Base-by-base conservation (phyloP, 2,329 filamentous ascomycete species). In the Dothideomycetes sp. region DNA sequence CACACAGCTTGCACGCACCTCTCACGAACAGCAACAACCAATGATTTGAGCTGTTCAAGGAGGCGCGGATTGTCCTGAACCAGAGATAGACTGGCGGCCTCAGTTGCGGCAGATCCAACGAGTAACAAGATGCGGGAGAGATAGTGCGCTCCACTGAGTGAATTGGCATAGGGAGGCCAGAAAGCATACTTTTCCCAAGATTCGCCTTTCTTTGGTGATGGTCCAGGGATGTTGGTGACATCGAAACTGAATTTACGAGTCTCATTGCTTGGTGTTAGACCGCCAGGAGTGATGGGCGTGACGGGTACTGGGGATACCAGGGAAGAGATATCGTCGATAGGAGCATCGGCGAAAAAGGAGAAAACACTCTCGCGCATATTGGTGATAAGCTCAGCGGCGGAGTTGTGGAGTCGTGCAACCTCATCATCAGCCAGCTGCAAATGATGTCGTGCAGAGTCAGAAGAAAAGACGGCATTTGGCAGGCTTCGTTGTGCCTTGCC, bases 131-230 rank as follows among this genome's bases (percentile, higher is more conserved):
- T 81, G 56, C 83, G 86, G 37, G 83, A 79, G 4, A 98, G 71
- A 54, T 94, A 95, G 57, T 94, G 77, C 2, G 89, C 84, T n/a
- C 84, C 89, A 43, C 87, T 93, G 17, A 96, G 66, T 0, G 88
- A 88, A 55, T 95, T 96, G 2, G 87, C 84, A 63, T 84, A 81
- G 0, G 89, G 91, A 3, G 89, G 88, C 88, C 89, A 96, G 60
- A 96, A 98, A 0, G 88, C 89, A 59, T 64, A 91, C 77, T 63
- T 89, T 82, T 96, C 91, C 86, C 87, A 96, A 0, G 80, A 66
- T 51, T 94, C 86, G 4, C 88, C 89, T 33, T 75, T 75, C 49
- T 73, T 58, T 4, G 62, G 84, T 0, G 86, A 84, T 0, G 83
- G 85, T 1, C 81, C 79, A 2, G 86, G 88, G 2, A 84, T 66